Base-by-base conservation (phyloP, 805 yeast genomes). In the Starmerella lactis-condensi region DNA sequence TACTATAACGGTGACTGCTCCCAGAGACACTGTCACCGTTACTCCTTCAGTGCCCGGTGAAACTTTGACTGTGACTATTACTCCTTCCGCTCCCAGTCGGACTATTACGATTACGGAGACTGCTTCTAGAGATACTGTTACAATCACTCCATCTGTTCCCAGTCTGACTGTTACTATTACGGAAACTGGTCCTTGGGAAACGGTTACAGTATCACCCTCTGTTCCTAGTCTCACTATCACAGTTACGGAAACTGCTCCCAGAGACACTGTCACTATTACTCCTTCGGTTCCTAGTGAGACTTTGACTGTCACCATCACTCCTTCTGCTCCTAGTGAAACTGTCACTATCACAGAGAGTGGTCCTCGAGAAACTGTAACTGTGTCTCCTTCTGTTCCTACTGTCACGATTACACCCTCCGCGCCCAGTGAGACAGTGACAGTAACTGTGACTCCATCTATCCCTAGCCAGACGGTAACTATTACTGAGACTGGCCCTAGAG, bases 31-130 rank as follows among this genome's bases (percentile, higher is more conserved):
- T 12, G 29, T 32, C 28, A 42, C 50, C 4, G 34, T 33, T 22
- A 33, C 45, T 13, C 32, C 24, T 6, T 30, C n/a, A n/a, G n/a
- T n/a, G 10, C 36, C 39, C 10, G 35, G 32, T 11, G 13, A 27
- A 3, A 40, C 47, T 7, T 39, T 40, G 5, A 32, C 47, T 11
- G 44, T 40, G 16, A 26, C 37, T 4, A 37, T 38, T 11, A 35
- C 43, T 15, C 48, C 39, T 23, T 36, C 33, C 17, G 48, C 49
- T 9, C 44, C 30, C 12, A 33, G 28, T 18, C 18, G 24, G 15
- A 36, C 47, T 9, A 26, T 29, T 5, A 24, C n/a, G 7, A 30
- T 28, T 8, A 29, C 33, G 4, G 30, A 14, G 12, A 34, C 37
- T 4, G 28, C 31, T 4, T 24, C 26, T 15, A 22, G 18, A 14